A percentile compares a stretch with the other conserved stretches of the same genome.
Evolutionary conservation across 306 rosid species (phyloP).

Genomic region (Boehmeria nivea): DNA sequence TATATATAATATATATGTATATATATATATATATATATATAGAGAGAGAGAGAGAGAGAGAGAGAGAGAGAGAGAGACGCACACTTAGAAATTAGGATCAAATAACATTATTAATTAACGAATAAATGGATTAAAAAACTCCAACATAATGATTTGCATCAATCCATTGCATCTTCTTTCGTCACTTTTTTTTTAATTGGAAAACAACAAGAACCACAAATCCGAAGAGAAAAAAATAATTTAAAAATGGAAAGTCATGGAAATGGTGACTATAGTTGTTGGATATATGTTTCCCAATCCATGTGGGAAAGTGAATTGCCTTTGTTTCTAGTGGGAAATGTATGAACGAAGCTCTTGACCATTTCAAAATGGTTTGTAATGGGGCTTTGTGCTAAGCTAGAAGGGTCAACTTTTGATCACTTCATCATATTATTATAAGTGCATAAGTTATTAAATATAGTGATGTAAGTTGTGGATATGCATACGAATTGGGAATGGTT

Average conservation of each 20-base stretch:
- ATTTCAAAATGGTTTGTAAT: background rate
- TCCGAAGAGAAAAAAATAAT: background rate
- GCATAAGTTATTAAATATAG: background rate
- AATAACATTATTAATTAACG: background rate
- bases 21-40: too few species aligned
- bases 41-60: too few species aligned
- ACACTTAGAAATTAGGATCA: background rate
- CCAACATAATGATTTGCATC: conserved; percentile 19
- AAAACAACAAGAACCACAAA: conserved; percentile 16
- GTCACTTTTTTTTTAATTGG: background rate
- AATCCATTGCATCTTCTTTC: conserved; percentile 3
- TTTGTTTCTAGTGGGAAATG: background rate
- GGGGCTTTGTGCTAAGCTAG: background rate
- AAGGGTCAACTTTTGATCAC: conserved; percentile 3
- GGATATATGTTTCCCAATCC: conserved; percentile 26
- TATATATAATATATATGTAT: too few species aligned
- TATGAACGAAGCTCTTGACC: background rate
- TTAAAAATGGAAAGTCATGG: background rate
- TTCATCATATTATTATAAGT: background rate
- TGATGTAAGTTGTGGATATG: conserved; percentile 6
- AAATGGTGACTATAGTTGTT: conserved; percentile 9
- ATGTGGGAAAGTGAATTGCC: conserved; percentile 2
- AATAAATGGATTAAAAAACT: background rate
- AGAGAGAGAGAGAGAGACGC: too few species aligned
- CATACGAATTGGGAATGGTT: background rate